Base-by-base conservation (phyloP, 2,329 filamentous ascomycete genomes). In the Trichoderma pleuroti region DNA sequence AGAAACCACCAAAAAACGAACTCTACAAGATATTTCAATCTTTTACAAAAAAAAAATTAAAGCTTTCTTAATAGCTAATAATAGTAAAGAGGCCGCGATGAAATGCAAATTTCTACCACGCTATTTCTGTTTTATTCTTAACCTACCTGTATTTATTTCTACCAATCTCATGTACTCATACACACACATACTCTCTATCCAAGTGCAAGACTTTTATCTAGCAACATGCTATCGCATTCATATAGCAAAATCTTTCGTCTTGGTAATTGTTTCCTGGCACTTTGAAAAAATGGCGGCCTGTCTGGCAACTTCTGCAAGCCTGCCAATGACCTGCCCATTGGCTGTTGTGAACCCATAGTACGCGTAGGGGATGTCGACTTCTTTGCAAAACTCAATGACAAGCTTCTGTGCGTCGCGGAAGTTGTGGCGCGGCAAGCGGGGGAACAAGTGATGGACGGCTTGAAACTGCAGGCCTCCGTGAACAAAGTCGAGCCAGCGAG, bases 381-480 rank as follows among this genome's bases (percentile, higher is more conserved):
- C 68, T 21, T 68, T 63, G 54, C 71, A 72, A 52, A 72, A 72
- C 26, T 72, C 71, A 16, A 64, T 65, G 34, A 72, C 69, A 10
- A 56, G 46, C n/a, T 24, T 30, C 80, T 92, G 90, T 3, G 86
- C 84, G 73, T 82, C 81, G 66, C 91, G 84, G 11, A 92, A 80
- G 77, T 92, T 92, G 78, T 92, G 91, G 28, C 90, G 81, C 1
- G 91, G 91, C 67, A 92, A 84, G 5, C 91, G 84, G 3, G 91
- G 90, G 76, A 90, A 92, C 12, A 92, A 79, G 74, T 93, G 90
- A 78, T 93, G 90, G 2, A 92, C 86, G 8, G 87, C 90, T 79
- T 92, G 91, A 80, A 92, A 93, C 80, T 92, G 91, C 32, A 93
- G 82, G 1, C 91, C 91, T 62, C 91, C 91, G 77, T 93, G 90